phyloP scores from a whole-genome alignment of 2,329 filamentous ascomycete species.

The Akanthomyces muscarius region DNA sequence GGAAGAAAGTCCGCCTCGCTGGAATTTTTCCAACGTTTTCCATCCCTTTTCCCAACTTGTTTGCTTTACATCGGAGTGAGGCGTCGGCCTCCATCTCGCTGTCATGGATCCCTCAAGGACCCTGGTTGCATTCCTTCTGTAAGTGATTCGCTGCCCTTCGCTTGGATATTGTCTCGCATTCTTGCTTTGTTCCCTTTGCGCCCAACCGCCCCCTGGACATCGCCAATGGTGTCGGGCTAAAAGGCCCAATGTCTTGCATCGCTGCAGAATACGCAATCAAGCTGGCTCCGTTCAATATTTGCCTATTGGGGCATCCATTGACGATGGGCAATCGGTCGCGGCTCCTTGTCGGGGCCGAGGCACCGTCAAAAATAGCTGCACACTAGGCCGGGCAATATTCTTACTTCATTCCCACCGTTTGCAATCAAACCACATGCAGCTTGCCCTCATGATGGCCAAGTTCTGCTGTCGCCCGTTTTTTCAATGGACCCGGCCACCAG shows the following conservation, averaged over 20 bases:
- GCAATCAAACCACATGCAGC: constrained; percentile 3
- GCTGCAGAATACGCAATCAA: not conserved
- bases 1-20: not conserved
- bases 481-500: not conserved
- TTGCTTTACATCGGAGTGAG: constrained; percentile 1
- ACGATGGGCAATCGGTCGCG: not conserved
- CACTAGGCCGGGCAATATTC: not conserved
- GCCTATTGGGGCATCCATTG: not conserved
- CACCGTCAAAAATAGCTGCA: not conserved
- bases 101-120: constrained; percentile 59
- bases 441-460: not conserved
- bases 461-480: not conserved
- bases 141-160: constrained; percentile 37
- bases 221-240: constrained; percentile 7
- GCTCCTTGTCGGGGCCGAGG: not conserved
- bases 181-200: constrained; percentile 22
- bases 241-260: constrained; percentile 14
- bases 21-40: not conserved
- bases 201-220: constrained; percentile 2
- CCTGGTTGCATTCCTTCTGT: constrained; percentile 66
- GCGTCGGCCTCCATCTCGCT: constrained; percentile 7
- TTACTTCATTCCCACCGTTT: not conserved
- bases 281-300: not conserved
- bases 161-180: constrained; percentile 24
- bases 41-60: not conserved